Conservation (phyloP, 2,329 filamentous ascomycete species). For the Alternaria tenuissima region DNA sequence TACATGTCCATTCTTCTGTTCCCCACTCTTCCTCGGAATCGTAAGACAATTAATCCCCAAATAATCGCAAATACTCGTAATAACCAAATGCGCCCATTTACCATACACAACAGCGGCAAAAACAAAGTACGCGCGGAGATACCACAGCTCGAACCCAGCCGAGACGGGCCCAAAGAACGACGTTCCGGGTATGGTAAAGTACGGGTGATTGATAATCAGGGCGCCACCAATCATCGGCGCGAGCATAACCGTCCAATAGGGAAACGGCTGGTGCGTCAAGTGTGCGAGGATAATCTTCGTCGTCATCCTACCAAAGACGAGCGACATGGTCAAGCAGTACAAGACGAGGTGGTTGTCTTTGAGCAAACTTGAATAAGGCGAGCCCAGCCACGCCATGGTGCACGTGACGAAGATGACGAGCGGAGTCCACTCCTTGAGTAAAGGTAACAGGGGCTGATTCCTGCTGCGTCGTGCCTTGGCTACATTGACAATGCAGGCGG, state of each 20-base stretch:
- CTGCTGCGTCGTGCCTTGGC: constrained; percentile 75
- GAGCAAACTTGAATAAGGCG: constrained; percentile 83
- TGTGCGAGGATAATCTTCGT: constrained; percentile 99
- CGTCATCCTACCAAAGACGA: constrained; percentile 97
- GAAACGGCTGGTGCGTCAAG: constrained; percentile 90
- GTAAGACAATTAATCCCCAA: constrained; percentile 95
- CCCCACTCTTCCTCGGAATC: constrained; percentile 61
- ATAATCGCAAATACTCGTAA: constrained; percentile 89
- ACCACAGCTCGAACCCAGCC: constrained; percentile 74
- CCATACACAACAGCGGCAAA: constrained; percentile 89
- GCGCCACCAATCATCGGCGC: constrained; percentile 87
- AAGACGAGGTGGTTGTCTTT: constrained; percentile 86
- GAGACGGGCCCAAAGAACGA: constrained; percentile 70
- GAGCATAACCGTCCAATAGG: constrained; percentile 94
- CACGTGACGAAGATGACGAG: constrained; percentile 81
- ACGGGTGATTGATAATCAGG: constrained; percentile 81
- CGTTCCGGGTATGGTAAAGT: constrained; percentile 57
- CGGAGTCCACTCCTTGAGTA: constrained; percentile 94
- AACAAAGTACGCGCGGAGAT: constrained; percentile 83
- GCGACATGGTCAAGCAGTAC: constrained; percentile 93
- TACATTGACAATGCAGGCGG: constrained; percentile 90
- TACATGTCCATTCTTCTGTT: constrained; percentile 41
- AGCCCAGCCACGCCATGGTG: constrained; percentile 86
- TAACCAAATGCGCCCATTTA: constrained; percentile 90
- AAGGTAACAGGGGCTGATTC: constrained; percentile 76